Evolutionary conservation across 352 stramenopile species (phyloP), one percentile per base, ranked within the genome.

Genomic region (Phytophthora chlamydospora): DNA sequence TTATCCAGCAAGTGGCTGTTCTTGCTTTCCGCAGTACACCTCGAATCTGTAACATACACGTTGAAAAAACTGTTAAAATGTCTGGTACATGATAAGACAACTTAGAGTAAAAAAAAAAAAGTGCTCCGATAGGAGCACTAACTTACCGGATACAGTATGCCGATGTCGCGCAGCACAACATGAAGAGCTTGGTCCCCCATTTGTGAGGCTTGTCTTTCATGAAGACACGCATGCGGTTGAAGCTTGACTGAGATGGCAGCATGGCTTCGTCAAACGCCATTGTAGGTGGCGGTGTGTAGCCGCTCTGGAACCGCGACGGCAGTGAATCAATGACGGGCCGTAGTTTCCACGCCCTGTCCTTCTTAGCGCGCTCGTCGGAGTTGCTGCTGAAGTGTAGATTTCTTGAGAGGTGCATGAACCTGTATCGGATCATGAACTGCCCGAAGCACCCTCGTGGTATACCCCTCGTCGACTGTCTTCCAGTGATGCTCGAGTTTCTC

Each of bases 381-480:
- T 68, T 55, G 19, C 29, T 19, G n/a, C 43, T 59, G 31, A 66
- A 70, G 38, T 61, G 55, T 12, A 66, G 41, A 10, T 52, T 66
- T 4, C 40, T 8, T 3, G 45, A 57, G 0, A 70, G 3, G 1
- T 61, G 21, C 29, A 48, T 57, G 31, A 70, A 70, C 10, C 43
- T 31, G 12, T 65, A 46, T 7, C 61, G 36, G 2, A 19, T 5
- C 43, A 72, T 61, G 19, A 53, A 66, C 9, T 38, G 13, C 0
- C 52, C 52, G 12, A 72, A 72, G 14, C 47, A 49, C 0, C 48
- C 65, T 7, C 31, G 31, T 5, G 66, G 35, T 11, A 74, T 58
- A 1, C 39, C 58, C 58, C 6, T 53, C 46, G 27, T 53, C 40
- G 0, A n/a, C 44, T 0, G 58, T 49, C 24, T 45, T 51, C 58